These are phyloP conservation scores for Fusarium humuli DNA, from an alignment of 2,329 filamentous ascomycete species.

Conservation along the genomic window DNA sequence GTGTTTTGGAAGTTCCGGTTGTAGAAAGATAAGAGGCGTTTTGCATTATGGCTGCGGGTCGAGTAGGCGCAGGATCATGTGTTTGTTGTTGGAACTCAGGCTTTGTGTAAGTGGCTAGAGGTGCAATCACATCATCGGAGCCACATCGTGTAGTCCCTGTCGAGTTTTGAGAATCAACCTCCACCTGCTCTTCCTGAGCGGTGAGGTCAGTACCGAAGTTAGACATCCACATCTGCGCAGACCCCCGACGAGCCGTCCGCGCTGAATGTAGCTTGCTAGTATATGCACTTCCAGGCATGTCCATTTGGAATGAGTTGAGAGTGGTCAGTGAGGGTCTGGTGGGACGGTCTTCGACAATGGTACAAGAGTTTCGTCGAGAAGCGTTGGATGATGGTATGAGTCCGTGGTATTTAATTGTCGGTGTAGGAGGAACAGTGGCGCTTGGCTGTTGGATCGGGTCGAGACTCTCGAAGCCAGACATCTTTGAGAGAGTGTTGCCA, in stretches of 20 bases:
- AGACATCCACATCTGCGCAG: conserved; percentile 37
- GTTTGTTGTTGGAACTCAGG: conserved; percentile 5
- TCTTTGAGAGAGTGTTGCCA: conserved; percentile 28
- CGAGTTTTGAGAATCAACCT: conserved; percentile 21
- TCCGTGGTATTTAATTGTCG: conserved; percentile 50
- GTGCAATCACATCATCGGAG: conserved; percentile 18
- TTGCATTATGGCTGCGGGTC: conserved; percentile 19
- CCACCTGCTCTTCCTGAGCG: conserved; percentile 16
- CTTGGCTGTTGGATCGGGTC: conserved; percentile 17
- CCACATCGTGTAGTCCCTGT: conserved; percentile 20
- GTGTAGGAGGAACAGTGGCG: conserved; percentile 43
- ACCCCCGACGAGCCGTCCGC: conserved; percentile 25
- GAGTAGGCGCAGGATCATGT: not conserved
- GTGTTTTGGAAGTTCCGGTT: conserved; percentile 20
- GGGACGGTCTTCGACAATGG: conserved; percentile 16
- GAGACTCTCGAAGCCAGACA: conserved; percentile 18
- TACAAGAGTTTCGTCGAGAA: conserved; percentile 21
- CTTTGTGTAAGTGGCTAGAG: conserved; percentile 8
- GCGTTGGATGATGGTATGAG: conserved; percentile 48
- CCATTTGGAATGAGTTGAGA: conserved; percentile 29
- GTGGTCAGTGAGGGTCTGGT: conserved; percentile 33
- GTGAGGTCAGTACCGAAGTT: conserved; percentile 30
- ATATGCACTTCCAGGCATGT: conserved; percentile 12
- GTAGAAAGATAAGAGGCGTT: conserved; percentile 6
- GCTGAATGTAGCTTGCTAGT: conserved; percentile 29